Evolutionary conservation across 163 green algal genomes (phyloP).

Genomic region (Scenedesmus sp.): DNA sequence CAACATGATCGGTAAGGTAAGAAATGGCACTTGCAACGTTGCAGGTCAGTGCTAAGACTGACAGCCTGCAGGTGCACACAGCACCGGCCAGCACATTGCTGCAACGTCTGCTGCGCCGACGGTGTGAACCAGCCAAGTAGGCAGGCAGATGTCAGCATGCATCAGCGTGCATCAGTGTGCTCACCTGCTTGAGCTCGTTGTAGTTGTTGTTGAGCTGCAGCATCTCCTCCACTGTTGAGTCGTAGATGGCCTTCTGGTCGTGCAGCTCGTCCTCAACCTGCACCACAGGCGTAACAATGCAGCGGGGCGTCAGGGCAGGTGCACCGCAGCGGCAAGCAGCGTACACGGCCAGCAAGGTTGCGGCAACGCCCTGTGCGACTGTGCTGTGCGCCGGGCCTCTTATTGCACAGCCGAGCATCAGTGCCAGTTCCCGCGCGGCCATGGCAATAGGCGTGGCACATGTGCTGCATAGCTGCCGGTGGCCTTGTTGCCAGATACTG

Average conservation of each 20-base stretch:
- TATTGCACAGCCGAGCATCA: no score
- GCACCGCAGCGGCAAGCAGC: not conserved
- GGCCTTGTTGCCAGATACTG: no score
- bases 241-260: slow-evolving; percentile 30
- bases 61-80: not conserved
- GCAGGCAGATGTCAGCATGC: no score
- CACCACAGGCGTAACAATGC: not conserved
- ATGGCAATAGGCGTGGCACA: no score
- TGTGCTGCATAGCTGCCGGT: no score
- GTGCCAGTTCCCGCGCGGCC: no score
- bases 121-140: not conserved
- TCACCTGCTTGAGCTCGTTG: slow-evolving; percentile 44
- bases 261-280: slow-evolving; percentile 42
- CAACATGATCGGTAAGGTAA: not conserved
- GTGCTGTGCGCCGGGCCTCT: no score
- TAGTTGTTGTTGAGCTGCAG: slow-evolving; percentile 26
- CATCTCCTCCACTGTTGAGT: slow-evolving; percentile 45
- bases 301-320: not conserved
- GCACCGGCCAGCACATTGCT: not conserved
- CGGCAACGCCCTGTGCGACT: not conserved
- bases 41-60: not conserved
- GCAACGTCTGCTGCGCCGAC: not conserved
- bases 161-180: not conserved
- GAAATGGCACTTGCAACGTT: no score
- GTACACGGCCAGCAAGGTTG: not conserved